Evolutionary conservation across 139 green algal species (phyloP).

Genomic region (Asterochloris erici): DNA sequence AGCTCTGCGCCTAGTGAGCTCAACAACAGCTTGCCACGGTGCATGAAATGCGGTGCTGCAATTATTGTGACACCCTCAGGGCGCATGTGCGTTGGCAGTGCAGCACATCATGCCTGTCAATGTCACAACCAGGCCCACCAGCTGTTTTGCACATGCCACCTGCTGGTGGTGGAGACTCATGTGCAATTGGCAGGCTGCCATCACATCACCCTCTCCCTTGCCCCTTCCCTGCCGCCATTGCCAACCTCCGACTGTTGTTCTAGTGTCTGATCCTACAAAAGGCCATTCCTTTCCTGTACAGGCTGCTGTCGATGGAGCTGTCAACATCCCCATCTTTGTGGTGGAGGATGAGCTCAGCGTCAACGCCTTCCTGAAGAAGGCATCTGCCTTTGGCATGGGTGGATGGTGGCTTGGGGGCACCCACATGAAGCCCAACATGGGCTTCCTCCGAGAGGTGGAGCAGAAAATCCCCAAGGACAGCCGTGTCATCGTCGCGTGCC

Average conservation of each 20-base stretch:
- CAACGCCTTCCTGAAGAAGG: constrained; percentile 65
- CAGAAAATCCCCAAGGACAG: constrained; percentile 60
- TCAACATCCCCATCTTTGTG: constrained; percentile 72
- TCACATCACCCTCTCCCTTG: neutral
- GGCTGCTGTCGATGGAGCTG: constrained; percentile 17
- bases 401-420: constrained; percentile 88
- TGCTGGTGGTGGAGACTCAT: neutral
- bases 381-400: constrained; percentile 75
- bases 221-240: neutral
- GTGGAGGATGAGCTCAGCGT: constrained; percentile 47
- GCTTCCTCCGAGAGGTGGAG: constrained; percentile 76
- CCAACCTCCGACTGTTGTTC: neutral
- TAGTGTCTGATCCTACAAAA: neutral
- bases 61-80: no score
- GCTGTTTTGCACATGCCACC: neutral
- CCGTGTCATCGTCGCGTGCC: constrained; percentile 74
- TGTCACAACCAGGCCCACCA: neutral
- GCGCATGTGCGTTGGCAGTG: no score
- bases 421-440: constrained; percentile 82
- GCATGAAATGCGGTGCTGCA: no score
- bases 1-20: no score
- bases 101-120: neutral
- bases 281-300: neutral
- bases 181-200: neutral
- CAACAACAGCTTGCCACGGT: no score